Conservation (phyloP, 768 basidiomycete species). For the Boletus pseudopeckii region DNA sequence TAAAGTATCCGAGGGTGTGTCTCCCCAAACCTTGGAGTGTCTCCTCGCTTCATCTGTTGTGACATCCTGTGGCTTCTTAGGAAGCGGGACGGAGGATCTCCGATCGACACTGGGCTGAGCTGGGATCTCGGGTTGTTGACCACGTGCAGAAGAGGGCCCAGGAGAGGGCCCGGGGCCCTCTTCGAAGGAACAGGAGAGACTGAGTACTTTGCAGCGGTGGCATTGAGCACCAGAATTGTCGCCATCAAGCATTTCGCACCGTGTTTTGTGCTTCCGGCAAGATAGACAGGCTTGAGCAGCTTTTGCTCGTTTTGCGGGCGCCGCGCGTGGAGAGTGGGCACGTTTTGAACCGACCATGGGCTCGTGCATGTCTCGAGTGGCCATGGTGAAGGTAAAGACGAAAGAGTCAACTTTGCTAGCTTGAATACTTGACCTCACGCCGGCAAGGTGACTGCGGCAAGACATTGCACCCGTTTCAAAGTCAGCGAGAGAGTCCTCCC, state of each 20-base stretch:
- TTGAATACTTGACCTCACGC: slow-evolving; percentile 8
- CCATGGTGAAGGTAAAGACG: slow-evolving; percentile 14
- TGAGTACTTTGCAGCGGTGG: slow-evolving; percentile 50
- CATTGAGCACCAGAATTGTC: slow-evolving; percentile 37
- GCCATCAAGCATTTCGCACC: slow-evolving; percentile 49
- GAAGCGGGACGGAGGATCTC: slow-evolving; percentile 21
- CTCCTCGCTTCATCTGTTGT: slow-evolving; percentile 23
- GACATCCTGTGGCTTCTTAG: slow-evolving; percentile 21
- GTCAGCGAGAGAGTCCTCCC: slow-evolving; percentile 16
- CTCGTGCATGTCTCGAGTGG: slow-evolving; percentile 17
- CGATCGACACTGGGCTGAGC: slow-evolving; percentile 21
- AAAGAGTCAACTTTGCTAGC: background rate
- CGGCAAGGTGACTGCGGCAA: slow-evolving; percentile 10
- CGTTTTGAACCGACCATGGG: slow-evolving; percentile 28
- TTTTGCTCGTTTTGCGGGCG: slow-evolving; percentile 39
- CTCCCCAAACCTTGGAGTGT: slow-evolving; percentile 21
- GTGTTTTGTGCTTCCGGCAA: slow-evolving; percentile 47
- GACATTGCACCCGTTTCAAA: slow-evolving; percentile 23
- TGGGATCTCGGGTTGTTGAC: slow-evolving; percentile 19
- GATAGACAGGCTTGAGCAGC: slow-evolving; percentile 44
- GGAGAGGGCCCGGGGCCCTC: slow-evolving; percentile 22
- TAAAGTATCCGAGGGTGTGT: slow-evolving; percentile 8
- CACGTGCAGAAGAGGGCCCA: slow-evolving; percentile 14
- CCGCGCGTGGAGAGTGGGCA: slow-evolving; percentile 29
- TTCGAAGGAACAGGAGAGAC: slow-evolving; percentile 45